Evolutionary conservation across 257 asterid species (phyloP).

Genomic region (Lycium barbarum): DNA sequence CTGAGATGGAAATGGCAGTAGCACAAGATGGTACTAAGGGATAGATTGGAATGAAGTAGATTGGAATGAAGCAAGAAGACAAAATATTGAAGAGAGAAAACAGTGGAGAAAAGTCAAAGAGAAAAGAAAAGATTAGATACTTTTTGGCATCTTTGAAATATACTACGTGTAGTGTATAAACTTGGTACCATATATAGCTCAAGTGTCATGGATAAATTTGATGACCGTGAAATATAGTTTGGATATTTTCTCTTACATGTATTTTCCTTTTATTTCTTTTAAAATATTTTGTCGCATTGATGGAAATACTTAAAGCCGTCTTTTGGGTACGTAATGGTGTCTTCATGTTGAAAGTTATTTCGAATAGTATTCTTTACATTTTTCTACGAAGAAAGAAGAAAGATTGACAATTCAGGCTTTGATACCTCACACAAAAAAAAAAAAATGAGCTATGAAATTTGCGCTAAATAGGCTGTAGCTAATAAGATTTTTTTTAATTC

Average conservation of each 20-base stretch:
- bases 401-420: neutral
- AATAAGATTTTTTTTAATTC: no score
- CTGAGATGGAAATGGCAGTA: constrained; percentile 42
- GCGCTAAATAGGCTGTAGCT: no score
- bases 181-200: neutral
- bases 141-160: neutral
- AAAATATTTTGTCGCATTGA: neutral
- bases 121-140: neutral
- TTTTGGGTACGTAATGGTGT: neutral
- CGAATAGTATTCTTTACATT: neutral
- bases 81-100: neutral
- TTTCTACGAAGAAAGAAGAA: neutral
- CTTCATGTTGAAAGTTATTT: neutral
- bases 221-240: neutral
- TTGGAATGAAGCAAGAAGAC: neutral
- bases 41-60: neutral
- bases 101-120: neutral
- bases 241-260: neutral
- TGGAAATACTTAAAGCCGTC: neutral
- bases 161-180: neutral
- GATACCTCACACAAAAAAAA: neutral
- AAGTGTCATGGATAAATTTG: no score
- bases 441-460: no score
- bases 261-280: neutral
- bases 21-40: neutral